Evolutionary conservation across 2,329 filamentous ascomycete species (phyloP).

Genomic region (Talaromyces sp.): DNA sequence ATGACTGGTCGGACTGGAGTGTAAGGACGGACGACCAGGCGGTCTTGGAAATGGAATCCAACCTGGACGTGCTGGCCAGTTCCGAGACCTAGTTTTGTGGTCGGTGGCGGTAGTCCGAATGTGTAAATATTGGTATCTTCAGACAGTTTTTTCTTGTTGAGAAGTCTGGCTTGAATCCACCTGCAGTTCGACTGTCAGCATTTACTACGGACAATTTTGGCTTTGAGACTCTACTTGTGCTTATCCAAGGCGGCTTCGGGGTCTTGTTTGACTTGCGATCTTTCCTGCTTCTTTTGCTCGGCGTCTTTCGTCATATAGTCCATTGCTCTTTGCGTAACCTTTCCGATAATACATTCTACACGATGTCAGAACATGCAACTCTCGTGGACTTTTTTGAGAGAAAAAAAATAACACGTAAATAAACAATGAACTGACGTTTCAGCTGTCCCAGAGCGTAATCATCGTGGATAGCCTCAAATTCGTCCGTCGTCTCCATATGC

Average conservation of each 20-base stretch:
- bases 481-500: constrained; percentile 46
- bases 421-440: constrained; percentile 26
- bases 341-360: constrained; percentile 47
- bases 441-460: constrained; percentile 49
- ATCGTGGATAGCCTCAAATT: constrained; percentile 50
- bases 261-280: constrained; percentile 23
- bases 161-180: constrained; percentile 45
- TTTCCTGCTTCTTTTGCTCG: constrained; percentile 23
- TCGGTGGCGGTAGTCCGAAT: constrained; percentile 40
- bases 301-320: constrained; percentile 45
- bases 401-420: not conserved
- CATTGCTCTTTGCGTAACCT: constrained; percentile 46
- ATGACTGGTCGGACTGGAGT: constrained; percentile 48
- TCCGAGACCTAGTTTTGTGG: constrained; percentile 42
- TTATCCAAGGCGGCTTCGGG: constrained; percentile 15
- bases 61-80: constrained; percentile 52
- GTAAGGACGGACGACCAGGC: constrained; percentile 49
- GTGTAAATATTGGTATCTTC: constrained; percentile 45
- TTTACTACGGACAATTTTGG: not conserved
- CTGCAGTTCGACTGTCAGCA: constrained; percentile 37
- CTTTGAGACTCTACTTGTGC: not conserved
- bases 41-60: constrained; percentile 50
- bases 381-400: not conserved
- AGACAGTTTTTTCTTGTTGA: constrained; percentile 35
- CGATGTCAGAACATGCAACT: not conserved